Percentiles rank a stretch among this genome's conserved stretches.
Evolutionary conservation across 495 filamentous ascomycete species (phyloP).

Genomic region (Achaetomiella virescens): DNA sequence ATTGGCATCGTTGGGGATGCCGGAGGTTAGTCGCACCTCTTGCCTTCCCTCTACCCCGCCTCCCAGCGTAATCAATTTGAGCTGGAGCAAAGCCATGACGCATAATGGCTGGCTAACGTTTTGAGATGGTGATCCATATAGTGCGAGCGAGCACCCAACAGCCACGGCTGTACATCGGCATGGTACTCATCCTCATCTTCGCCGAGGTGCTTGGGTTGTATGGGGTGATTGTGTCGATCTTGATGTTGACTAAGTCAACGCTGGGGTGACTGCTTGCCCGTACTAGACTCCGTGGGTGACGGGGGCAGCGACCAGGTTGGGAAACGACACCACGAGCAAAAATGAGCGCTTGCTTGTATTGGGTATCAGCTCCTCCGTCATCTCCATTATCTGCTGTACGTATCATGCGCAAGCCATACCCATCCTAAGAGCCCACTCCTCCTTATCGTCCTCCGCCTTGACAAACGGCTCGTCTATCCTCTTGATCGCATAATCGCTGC

Average conservation of each 20-base stretch:
- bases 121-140: conserved; percentile 8
- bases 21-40: conserved; percentile 47
- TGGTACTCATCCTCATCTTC: conserved; percentile 93
- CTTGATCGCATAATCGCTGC: conserved; percentile 89
- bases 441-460: conserved; percentile 55
- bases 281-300: conserved; percentile 17
- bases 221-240: conserved; percentile 37
- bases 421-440: conserved; percentile 70
- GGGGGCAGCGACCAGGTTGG: not conserved
- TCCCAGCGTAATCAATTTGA: too few species aligned
- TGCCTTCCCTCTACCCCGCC: not conserved
- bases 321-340: not conserved
- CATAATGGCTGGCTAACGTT: too few species aligned
- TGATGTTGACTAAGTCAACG: conserved; percentile 37
- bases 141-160: conserved; percentile 84
- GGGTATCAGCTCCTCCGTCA: conserved; percentile 5
- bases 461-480: conserved; percentile 91
- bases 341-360: not conserved
- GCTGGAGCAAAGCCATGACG: too few species aligned
- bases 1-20: conserved; percentile 89
- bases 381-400: not conserved
- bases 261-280: conserved; percentile 29
- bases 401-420: not conserved
- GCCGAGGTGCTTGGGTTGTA: conserved; percentile 79
- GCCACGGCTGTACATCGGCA: conserved; percentile 82